These are phyloP conservation scores for Coffea humblotiana DNA, from an alignment of 305 asterid genomes.

Conservation along the genomic window DNA sequence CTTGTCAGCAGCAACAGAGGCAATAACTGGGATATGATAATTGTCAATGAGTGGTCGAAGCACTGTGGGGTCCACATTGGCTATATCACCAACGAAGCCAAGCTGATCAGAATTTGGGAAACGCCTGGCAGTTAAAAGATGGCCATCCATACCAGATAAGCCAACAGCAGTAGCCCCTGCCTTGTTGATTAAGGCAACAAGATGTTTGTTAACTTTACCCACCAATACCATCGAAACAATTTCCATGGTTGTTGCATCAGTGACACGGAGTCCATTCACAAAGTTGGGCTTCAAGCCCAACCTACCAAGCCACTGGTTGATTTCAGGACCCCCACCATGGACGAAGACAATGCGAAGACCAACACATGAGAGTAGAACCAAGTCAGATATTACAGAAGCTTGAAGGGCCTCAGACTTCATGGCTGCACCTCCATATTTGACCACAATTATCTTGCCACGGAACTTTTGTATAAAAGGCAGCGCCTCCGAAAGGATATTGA, in stretches of 20 bases:
- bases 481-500: conserved; percentile 77
- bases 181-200: conserved; percentile 75
- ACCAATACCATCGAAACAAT: conserved; percentile 84
- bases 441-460: conserved; percentile 81
- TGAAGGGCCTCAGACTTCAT: conserved; percentile 86
- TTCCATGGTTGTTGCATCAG: conserved; percentile 87
- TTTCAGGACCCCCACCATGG: conserved; percentile 95
- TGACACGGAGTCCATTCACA: conserved; percentile 77
- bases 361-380: conserved; percentile 82
- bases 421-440: conserved; percentile 91
- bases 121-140: conserved; percentile 72
- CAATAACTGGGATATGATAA: conserved; percentile 77
- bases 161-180: conserved; percentile 94
- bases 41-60: conserved; percentile 63
- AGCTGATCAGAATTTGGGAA: conserved; percentile 58
- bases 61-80: conserved; percentile 65
- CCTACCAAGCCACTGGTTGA: conserved; percentile 72
- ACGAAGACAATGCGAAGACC: conserved; percentile 79
- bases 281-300: conserved; percentile 71
- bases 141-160: conserved; percentile 78
- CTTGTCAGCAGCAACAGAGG: conserved; percentile 74
- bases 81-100: conserved; percentile 87
- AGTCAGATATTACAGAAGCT: conserved; percentile 80
- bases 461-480: conserved; percentile 78
- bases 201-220: conserved; percentile 75